Base-by-base conservation (phyloP, 306 rosid genomes). In the Medicago lupulina region DNA sequence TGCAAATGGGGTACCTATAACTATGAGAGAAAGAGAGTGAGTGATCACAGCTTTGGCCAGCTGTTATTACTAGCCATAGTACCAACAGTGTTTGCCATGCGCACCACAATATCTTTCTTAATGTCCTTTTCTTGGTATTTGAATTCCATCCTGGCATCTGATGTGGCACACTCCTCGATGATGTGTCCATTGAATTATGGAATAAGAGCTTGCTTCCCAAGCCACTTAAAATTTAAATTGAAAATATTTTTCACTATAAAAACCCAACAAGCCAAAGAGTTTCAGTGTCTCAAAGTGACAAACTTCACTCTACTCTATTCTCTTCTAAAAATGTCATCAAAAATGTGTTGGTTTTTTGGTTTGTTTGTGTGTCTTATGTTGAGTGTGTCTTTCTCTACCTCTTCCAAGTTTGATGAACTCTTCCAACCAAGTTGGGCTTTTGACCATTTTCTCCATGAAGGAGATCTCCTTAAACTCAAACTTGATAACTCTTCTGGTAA, bases 401-500 rank as follows among this genome's bases (percentile, higher is more conserved):
- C 93, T 53, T 82, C 96, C 1, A 89, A 81, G 65, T 95, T 95
- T 40, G 92, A 86, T 5, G 83, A 95, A 65, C 97, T 95, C 25
- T 95, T 92, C 79, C 97, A 92, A 62, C 90, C 97, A 6, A 79
- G 79, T 46, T 95, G 97, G 99, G 99, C 97, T 39, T 11, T 28
- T 0, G 97, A 95, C 66, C 99, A 95, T 83, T 85, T 92, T 76
- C 23, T 53, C 14, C 62, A 89, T 21, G 89, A 90, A 65, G 97
- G 97, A 79, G 92, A 92, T 41, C 77, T 82, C 25, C 80, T 95
- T 15, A 88, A 90, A 76, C 94, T 95, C 78, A 90, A 90, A 65
- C 96, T 95, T 4, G 97, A 95, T 79, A 80, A 85, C 5, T 81
- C 41, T 66, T 95, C 99, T 0, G 99, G 99, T 95, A 85, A 49